Percentiles rank a stretch among this genome's conserved stretches.
These are phyloP conservation scores for Phialophora tarda DNA, from an alignment of 2,329 filamentous ascomycete genomes.

Conservation along the genomic window DNA sequence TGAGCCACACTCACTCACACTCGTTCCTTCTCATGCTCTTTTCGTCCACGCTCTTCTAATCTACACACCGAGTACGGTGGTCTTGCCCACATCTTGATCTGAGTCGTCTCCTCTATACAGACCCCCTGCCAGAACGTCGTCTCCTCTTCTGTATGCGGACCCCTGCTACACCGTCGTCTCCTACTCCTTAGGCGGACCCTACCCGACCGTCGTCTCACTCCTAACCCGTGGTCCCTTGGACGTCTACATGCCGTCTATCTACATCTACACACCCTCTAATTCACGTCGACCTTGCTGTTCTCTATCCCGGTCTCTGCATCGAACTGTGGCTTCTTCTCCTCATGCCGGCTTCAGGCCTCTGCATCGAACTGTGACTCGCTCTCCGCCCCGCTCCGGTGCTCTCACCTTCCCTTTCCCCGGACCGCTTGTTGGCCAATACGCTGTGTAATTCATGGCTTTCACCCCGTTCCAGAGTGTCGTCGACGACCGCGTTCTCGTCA, in stretches of 20 bases:
- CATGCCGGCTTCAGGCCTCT: conserved; percentile 27
- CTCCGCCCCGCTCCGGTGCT: conserved; percentile 30
- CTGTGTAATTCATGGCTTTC: conserved; percentile 47
- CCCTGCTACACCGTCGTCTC: no score
- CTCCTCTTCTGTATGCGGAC: background rate
- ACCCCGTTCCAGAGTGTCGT: conserved; percentile 50
- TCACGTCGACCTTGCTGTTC: background rate
- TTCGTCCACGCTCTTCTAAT: background rate
- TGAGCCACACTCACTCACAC: no score
- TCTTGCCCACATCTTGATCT: background rate
- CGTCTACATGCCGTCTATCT: background rate
- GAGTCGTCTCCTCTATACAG: background rate
- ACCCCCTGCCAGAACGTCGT: no score
- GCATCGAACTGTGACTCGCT: conserved; percentile 28
- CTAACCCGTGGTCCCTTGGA: background rate
- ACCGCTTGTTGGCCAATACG: conserved; percentile 12
- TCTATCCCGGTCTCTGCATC: conserved; percentile 22
- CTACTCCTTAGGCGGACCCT: background rate
- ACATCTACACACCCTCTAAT: background rate
- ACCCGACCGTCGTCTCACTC: background rate
- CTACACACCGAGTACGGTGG: background rate
- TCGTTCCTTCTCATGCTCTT: background rate
- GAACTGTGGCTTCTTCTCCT: conserved; percentile 30
- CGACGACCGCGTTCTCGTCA: conserved; percentile 39
- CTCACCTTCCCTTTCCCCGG: background rate